Base-by-base conservation (phyloP, 1,139 yeast species). In the Kodamaea fungicola region DNA sequence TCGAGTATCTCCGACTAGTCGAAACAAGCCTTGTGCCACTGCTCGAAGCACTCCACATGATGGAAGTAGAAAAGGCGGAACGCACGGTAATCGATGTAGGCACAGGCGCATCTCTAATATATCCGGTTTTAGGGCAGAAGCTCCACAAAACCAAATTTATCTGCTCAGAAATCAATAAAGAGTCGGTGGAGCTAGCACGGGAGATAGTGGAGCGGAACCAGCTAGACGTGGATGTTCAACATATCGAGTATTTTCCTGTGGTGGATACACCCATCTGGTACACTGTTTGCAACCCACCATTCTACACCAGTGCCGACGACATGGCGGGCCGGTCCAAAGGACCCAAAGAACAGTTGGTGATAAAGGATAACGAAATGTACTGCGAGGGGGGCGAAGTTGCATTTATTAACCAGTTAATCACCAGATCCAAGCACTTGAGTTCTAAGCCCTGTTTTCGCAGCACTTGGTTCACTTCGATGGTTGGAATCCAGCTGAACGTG, bases 281-380 rank as follows among this genome's bases (percentile, higher is more conserved):
- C 32, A 42, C 51, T 1, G 42, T 55, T 12, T 55, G 59, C 41
- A 55, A 55, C 32, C 60, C 60, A 2, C 60, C 60, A 6, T 55
- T 55, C 31, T 55, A 54, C 41, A 27, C 30, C 10, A 34, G 39
- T 27, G 13, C 9, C 4, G 32, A 37, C 4, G 55, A 55, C 8
- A 37, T 48, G 27, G 23, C 12, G 6, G 34, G n/a, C 2, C 42
- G 40, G 7, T 16, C 13, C 26, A 55, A 55, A 33, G 10, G 34
- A 7, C 28, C 33, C 2, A 43, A 49, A 22, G 41, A 38, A 7
- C 42, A 38, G 12, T 38, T 52, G 19, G 31, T 34, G 2, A 52
- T 47, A 13, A 24, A 40, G n/a, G 34, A 34, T 9, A 28, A 41
- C 3, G 60, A 55, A 31, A 40, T 54, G 22, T 42, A 32, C 16